Evolutionary conservation across 225 moss, liverwort and hornwort species (phyloP).

Genomic region (Polytrichum commune): DNA sequence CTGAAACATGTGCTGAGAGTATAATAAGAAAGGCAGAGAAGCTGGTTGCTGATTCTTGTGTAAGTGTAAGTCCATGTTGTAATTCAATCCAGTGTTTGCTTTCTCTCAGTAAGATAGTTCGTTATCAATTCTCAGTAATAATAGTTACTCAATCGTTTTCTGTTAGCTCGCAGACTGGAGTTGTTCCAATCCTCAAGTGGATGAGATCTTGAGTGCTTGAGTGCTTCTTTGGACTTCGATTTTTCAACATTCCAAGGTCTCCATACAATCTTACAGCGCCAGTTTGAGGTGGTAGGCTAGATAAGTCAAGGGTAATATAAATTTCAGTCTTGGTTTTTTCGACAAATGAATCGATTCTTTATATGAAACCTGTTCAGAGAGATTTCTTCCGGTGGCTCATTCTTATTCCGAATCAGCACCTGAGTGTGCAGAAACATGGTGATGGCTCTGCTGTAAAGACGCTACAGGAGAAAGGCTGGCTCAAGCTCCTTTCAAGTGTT

Average conservation of each 20-base stretch:
- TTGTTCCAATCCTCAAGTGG: background rate
- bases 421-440: conserved; percentile 17
- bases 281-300: background rate
- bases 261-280: background rate
- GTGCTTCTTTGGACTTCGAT: too few relatives aligned
- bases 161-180: background rate
- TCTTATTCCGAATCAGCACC: background rate
- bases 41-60: conserved; percentile 19
- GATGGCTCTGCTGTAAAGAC: conserved; percentile 9
- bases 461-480: conserved; percentile 39
- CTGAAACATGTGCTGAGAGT: conserved; percentile 14
- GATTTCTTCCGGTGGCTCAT: background rate
- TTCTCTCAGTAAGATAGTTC: too few relatives aligned
- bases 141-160: background rate
- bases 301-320: too few relatives aligned
- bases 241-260: too few relatives aligned
- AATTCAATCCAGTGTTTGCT: too few relatives aligned
- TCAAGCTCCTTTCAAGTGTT: conserved; percentile 43
- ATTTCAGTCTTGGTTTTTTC: too few relatives aligned
- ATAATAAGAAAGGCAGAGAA: conserved; percentile 32
- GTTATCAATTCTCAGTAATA: too few relatives aligned
- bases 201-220: too few relatives aligned
- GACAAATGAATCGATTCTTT: too few relatives aligned
- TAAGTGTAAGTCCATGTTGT: conserved; percentile 18
- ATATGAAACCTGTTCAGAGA: too few relatives aligned